These are phyloP conservation scores for Ganoderma multipileum DNA, from an alignment of 1,284 basidiomycete species.

Conservation along the genomic window DNA sequence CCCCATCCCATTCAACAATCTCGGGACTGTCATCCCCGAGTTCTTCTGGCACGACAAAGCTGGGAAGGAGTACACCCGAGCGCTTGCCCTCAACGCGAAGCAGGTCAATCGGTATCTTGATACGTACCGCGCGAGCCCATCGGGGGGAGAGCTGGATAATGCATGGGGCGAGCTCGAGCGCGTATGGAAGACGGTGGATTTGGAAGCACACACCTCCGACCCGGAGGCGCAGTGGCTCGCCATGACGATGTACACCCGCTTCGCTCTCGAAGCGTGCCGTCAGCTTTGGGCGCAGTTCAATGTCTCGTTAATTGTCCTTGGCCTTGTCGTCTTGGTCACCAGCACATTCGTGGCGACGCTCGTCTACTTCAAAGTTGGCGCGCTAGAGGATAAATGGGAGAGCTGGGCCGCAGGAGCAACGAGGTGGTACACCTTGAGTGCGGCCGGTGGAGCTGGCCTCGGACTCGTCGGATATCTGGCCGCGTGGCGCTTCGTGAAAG, in stretches of 20 bases:
- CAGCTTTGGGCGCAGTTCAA: conserved; percentile 97
- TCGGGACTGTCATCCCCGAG: conserved; percentile 92
- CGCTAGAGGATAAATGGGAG: conserved; percentile 47
- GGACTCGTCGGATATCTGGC: conserved; percentile 47
- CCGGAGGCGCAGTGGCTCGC: conserved; percentile 45
- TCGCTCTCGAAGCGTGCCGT: conserved; percentile 77
- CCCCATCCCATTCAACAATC: conserved; percentile 95
- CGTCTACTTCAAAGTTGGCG: conserved; percentile 53
- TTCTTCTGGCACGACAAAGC: conserved; percentile 62
- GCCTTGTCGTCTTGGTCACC: conserved; percentile 58
- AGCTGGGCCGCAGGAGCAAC: conserved; percentile 44
- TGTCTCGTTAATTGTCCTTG: conserved; percentile 76
- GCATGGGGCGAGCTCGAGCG: conserved; percentile 61
- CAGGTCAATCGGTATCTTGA: conserved; percentile 85
- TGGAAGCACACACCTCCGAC: conserved; percentile 13
- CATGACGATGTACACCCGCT: conserved; percentile 64
- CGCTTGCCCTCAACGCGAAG: conserved; percentile 75
- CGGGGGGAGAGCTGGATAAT: conserved; percentile 75
- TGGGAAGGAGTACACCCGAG: conserved; percentile 47
- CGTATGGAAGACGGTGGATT: conserved; percentile 51
- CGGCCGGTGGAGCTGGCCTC: conserved; percentile 49
- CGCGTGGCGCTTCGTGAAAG: conserved; percentile 46
- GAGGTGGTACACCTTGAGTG: conserved; percentile 44
- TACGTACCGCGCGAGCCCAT: conserved; percentile 73
- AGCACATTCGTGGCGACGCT: conserved; percentile 55